These are phyloP conservation scores for Pichia sp. DNA, from an alignment of 1,139 yeast species.

Conservation along the genomic window DNA sequence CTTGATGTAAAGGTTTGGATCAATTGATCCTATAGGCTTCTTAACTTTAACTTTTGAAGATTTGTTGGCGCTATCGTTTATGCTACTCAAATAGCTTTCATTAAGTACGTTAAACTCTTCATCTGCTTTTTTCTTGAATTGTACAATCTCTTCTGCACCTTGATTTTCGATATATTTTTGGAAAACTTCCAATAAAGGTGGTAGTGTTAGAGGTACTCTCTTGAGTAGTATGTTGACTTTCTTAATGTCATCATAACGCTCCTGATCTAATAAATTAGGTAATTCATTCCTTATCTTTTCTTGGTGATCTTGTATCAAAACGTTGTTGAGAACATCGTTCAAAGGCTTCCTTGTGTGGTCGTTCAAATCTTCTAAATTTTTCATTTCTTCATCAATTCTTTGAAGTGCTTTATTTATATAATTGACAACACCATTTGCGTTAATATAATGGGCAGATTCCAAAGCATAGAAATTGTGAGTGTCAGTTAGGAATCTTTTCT, in stretches of 20 bases:
- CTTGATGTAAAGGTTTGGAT: conserved; percentile 78
- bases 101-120: conserved; percentile 20
- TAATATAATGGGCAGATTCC: conserved; percentile 66
- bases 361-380: conserved; percentile 74
- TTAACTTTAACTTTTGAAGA: conserved; percentile 10
- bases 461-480: conserved; percentile 69
- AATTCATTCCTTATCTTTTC: conserved; percentile 75
- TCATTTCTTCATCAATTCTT: conserved; percentile 76
- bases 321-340: conserved; percentile 69
- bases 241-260: conserved; percentile 70
- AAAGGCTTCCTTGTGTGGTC: conserved; percentile 80
- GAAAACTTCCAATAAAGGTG: conserved; percentile 70
- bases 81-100: conserved; percentile 10
- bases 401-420: conserved; percentile 84
- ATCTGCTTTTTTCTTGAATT: conserved; percentile 50
- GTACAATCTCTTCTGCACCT: conserved; percentile 66
- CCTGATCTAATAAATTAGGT: conserved; percentile 64
- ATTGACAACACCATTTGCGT: conserved; percentile 78
- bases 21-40: conserved; percentile 38
- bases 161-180: conserved; percentile 70
- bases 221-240: conserved; percentile 74
- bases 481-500: conserved; percentile 64
- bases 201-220: conserved; percentile 69
- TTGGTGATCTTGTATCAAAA: conserved; percentile 76
- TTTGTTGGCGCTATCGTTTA: conserved; percentile 16